Conservation (phyloP, 2,329 filamentous ascomycete species). For the Berkeleyomyces basicola region DNA sequence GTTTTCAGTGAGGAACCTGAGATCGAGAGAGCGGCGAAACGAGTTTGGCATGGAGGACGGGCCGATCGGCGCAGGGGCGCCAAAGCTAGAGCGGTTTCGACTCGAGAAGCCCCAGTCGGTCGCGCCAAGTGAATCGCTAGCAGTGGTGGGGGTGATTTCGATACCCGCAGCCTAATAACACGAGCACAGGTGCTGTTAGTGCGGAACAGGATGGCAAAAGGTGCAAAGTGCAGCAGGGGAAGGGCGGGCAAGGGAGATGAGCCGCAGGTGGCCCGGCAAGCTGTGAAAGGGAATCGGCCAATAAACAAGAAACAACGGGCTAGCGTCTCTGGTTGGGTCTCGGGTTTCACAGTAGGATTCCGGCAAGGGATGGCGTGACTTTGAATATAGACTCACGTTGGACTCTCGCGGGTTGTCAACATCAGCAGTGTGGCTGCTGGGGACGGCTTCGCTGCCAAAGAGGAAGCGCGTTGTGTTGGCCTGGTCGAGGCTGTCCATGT, state of each 20-base stretch:
- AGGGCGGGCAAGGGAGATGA: not conserved
- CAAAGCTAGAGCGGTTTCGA: conserved; percentile 7
- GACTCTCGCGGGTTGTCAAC: conserved; percentile 25
- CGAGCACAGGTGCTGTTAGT: not conserved
- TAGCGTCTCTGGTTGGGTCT: no score
- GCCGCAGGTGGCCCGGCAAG: not conserved
- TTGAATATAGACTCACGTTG: conserved; percentile 19
- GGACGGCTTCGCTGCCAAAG: conserved; percentile 51
- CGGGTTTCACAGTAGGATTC: not conserved
- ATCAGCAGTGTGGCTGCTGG: not conserved
- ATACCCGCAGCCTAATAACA: conserved; percentile 12
- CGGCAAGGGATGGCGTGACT: not conserved
- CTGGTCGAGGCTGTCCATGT: conserved; percentile 49
- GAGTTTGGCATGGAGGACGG: conserved; percentile 16
- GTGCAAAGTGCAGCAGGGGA: not conserved
- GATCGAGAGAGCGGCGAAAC: conserved; percentile 41
- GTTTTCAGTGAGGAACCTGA: conserved; percentile 33
- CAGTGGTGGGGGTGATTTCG: conserved; percentile 24
- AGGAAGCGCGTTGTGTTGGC: conserved; percentile 76
- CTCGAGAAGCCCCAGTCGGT: conserved; percentile 19
- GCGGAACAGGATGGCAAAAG: not conserved
- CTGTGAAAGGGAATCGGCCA: not conserved
- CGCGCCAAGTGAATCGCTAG: conserved; percentile 19
- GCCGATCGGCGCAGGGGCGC: conserved; percentile 5
- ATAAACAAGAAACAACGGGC: no score